Evolutionary conservation across 805 yeast genomes (phyloP), one percentile per base, ranked within the genome.

Genomic region (Hanseniaspora guilliermondii): DNA sequence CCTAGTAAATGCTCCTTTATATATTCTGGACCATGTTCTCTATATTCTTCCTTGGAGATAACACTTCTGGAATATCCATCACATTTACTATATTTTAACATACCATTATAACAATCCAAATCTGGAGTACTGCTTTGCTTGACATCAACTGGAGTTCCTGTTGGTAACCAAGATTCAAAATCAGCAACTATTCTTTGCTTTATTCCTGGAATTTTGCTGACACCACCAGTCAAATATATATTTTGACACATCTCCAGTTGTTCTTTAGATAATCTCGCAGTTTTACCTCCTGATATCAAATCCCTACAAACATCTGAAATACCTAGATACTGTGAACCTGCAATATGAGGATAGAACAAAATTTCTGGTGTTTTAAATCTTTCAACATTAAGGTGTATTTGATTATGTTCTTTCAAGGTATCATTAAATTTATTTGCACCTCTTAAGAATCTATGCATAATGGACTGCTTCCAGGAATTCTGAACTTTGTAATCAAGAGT

Each of bases 251-350:
- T 65, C 4, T 61, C 60, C 21, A 55, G 39, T 12, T 64, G 56
- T 1, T 37, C 30, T 1, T 55, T 42, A 40, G 66, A 63, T 25
- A 84, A 64, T 35, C 76, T 68, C 6, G 81, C 85, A 52, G 81
- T 71, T 61, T 88, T 75, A 47, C 80, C 76, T 40, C 77, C 63
- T 12, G 42, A 39, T 6, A 89, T 63, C 7, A 87, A 73, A 56
- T 81, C 84, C 59, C 82, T 83, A 54, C 82, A 74, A 40, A 88
- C 69, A 67, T 93, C 97, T 24, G 77, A 65, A n/a, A 93, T 74
- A 27, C 97, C 97, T 0, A 97, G 95, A 69, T 89, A 97, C 67
- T 93, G 98, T 22, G 88, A 73, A 22, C 98, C 98, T 0, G 94
- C 95, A 58, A 93, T 87, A 8, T 83, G 77, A 6, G 99, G 98